phyloP scores from a whole-genome alignment of 257 asterid genomes.

The Solanum virginianum region DNA sequence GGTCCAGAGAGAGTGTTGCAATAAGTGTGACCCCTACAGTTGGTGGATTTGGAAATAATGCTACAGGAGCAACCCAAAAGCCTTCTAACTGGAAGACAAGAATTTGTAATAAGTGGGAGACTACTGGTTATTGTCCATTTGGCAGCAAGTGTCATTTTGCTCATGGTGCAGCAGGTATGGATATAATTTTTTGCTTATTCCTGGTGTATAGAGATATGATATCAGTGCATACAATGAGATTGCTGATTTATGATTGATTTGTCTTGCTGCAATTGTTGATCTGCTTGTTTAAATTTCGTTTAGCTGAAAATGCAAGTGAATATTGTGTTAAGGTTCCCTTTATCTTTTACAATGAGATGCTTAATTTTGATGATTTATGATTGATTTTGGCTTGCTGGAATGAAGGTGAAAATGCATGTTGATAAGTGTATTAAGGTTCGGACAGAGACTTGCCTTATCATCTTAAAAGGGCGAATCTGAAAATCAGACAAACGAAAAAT shows the following conservation, averaged over 20 bases:
- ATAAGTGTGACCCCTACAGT: constrained; percentile 62
- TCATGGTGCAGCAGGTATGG: constrained; percentile 62
- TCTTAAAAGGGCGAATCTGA: neutral
- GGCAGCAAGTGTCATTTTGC: constrained; percentile 88
- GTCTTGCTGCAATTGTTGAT: neutral
- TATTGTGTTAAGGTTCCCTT: neutral
- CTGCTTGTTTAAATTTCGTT: neutral
- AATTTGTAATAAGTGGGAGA: constrained; percentile 81
- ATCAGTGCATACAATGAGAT: neutral
- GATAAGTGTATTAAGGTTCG: neutral
- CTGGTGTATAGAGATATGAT: neutral
- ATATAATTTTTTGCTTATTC: neutral
- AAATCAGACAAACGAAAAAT: neutral
- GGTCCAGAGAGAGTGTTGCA: constrained; percentile 63
- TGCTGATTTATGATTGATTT: neutral
- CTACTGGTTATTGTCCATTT: constrained; percentile 70
- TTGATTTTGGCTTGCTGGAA: neutral
- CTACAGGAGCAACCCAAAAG: constrained; percentile 31
- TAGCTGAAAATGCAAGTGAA: neutral
- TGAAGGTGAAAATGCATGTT: neutral
- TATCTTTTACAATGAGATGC: neutral
- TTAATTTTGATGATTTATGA: neutral
- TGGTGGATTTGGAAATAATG: constrained; percentile 31
- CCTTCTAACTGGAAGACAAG: constrained; percentile 89
- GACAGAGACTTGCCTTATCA: neutral